Base-by-base conservation (phyloP, 345 rosid genomes). In the Geranium rotundifolium region DNA sequence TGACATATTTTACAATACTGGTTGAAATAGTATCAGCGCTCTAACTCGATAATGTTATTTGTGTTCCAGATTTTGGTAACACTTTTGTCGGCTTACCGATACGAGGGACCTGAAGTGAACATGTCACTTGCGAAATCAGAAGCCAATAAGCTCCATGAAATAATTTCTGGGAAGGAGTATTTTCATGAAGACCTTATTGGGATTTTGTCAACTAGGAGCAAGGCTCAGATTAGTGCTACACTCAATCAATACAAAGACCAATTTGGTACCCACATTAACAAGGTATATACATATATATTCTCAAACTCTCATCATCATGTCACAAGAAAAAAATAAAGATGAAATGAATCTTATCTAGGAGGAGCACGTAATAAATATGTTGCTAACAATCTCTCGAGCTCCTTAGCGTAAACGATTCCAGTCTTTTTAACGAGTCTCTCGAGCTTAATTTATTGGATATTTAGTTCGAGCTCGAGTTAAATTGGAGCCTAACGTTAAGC, bases 131-230 rank as follows among this genome's bases (percentile, higher is more conserved):
- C 23, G n/a, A n/a, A 30, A 17, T 17, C 30, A 31, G 62, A 59
- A 15, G 62, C 62, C n/a, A 17, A 59, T 1, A n/a, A 14, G 3
- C 34, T n/a, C 4, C 1, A 59, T 29, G 19, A 59, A 16, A 31
- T 13, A 17, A 30, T 59, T 6, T 29, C 5, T 29, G 15, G 41
- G 30, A 60, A 60, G 29, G 54, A 50, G 8, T 61, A 61, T 8
- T 34, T 8, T 61, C 54, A 61, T 18, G 63, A 61, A 14, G 63
- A 39, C 1, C 27, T 61, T 1, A 19, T 61, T 15, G n/a, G 63
- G 20, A 60, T 60, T 34, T 18, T 60, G 6, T 17, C 52, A 17
- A 60, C 63, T 7, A 60, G 63, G 19, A 34, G 63, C 63, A 60
- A 60, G 17, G 50, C 20, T 14, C 52, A 60, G n/a, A 17, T 61